Evolutionary conservation across 2,329 filamentous ascomycete genomes (phyloP).

Genomic region (Parastagonospora nodorum): DNA sequence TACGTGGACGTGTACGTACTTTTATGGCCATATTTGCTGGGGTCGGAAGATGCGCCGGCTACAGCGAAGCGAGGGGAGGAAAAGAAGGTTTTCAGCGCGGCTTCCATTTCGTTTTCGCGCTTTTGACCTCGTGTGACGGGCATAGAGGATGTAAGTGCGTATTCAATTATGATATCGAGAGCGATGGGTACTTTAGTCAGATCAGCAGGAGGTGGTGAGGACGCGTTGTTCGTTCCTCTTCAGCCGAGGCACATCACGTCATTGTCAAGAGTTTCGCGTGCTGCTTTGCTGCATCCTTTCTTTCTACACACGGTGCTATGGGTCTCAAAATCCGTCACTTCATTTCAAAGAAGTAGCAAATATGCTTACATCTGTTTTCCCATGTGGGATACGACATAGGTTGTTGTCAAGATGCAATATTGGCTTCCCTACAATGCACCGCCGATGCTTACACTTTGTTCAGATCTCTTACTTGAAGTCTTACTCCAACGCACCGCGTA

Average conservation of each 20-base stretch:
- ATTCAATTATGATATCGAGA: background rate
- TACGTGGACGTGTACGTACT: constrained; percentile 55
- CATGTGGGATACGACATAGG: no score
- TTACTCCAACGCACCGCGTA: no score
- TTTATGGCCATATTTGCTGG: constrained; percentile 86
- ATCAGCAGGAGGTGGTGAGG: background rate
- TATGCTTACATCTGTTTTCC: no score
- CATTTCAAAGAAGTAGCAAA: no score
- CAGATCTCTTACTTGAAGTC: no score
- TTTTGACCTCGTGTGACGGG: constrained; percentile 34
- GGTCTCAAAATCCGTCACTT: no score
- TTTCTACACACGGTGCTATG: no score
- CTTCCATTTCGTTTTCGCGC: constrained; percentile 60
- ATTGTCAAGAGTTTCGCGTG: constrained; percentile 18
- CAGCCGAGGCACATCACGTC: constrained; percentile 18
- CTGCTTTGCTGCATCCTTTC: background rate
- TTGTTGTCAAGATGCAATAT: no score
- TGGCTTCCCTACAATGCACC: no score
- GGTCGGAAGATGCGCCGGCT: constrained; percentile 84
- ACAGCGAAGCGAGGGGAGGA: constrained; percentile 80
- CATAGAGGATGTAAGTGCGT: constrained; percentile 11
- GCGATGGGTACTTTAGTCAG: background rate
- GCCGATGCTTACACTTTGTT: no score
- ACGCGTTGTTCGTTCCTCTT: background rate
- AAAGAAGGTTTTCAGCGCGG: constrained; percentile 79